phyloP scores from a whole-genome alignment of 306 rosid species.

The Hippophae gyantsensis region DNA sequence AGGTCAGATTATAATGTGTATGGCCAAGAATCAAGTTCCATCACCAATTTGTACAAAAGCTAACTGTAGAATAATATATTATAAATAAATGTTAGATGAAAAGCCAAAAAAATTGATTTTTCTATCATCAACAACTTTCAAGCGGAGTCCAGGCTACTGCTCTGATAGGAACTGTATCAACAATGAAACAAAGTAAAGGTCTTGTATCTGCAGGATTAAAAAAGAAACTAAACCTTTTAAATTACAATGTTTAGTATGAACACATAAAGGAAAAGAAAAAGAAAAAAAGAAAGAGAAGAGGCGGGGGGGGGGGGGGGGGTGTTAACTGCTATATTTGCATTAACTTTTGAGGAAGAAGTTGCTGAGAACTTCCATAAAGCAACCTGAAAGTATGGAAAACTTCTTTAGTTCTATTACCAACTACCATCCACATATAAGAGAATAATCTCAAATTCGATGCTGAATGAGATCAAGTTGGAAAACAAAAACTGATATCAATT shows the following conservation, averaged over 20 bases:
- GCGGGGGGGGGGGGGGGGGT: background rate
- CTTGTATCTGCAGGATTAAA: conserved; percentile 55
- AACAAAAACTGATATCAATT: background rate
- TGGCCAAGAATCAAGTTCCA: background rate
- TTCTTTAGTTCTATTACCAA: conserved; percentile 22
- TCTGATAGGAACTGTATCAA: conserved; percentile 80
- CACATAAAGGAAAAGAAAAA: conserved; percentile 4
- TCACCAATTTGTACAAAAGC: background rate
- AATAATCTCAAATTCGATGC: background rate
- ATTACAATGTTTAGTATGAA: too few relatives aligned
- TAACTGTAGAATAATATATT: background rate
- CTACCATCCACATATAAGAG: conserved; percentile 3
- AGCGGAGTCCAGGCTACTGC: conserved; percentile 80
- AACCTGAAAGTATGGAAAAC: conserved; percentile 43
- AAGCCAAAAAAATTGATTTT: background rate
- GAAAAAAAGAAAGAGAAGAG: conserved; percentile 7
- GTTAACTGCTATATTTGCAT: conserved; percentile 14
- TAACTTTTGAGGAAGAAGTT: conserved; percentile 46
- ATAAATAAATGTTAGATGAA: background rate
- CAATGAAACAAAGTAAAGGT: conserved; percentile 75
- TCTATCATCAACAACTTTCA: conserved; percentile 47
- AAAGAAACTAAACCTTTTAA: conserved; percentile 7
- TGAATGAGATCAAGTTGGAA: background rate
- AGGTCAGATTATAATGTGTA: background rate
- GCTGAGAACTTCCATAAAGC: conserved; percentile 83